Evolutionary conservation across 2,329 filamentous ascomycete genomes (phyloP).

Genomic region (Microsporum ferrugineum): DNA sequence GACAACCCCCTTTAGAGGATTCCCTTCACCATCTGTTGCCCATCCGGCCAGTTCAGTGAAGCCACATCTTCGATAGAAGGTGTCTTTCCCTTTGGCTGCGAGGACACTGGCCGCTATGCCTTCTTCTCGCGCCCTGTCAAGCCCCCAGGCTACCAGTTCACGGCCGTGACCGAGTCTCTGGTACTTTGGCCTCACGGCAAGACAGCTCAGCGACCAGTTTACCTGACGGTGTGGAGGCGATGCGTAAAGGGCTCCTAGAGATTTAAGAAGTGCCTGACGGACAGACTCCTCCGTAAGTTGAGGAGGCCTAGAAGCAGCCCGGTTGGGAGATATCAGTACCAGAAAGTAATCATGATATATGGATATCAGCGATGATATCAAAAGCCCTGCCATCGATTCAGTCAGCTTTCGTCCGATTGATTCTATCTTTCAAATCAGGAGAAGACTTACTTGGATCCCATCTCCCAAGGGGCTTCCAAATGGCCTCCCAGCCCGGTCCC

Average conservation of each 20-base stretch:
- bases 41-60: conserved; percentile 9
- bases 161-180: conserved; percentile 18
- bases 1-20: conserved; percentile 5
- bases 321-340: conserved; percentile 6
- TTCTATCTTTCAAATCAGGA: background rate
- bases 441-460: conserved; percentile 11
- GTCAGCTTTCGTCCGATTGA: background rate
- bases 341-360: conserved; percentile 1
- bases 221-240: background rate
- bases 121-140: conserved; percentile 14
- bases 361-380: background rate
- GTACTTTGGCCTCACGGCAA: conserved; percentile 17
- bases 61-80: conserved; percentile 8
- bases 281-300: background rate
- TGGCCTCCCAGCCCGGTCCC: conserved; percentile 7
- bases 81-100: conserved; percentile 8
- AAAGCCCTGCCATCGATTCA: background rate
- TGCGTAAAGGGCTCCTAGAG: background rate
- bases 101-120: conserved; percentile 11
- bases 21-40: conserved; percentile 7
- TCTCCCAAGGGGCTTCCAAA: conserved; percentile 8
- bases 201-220: conserved; percentile 18
- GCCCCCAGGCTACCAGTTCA: conserved; percentile 15
- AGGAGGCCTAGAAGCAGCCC: conserved; percentile 7
- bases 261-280: background rate